Conservation (phyloP, 2,329 filamentous ascomycete genomes). For the Chrysosphaeria jannelii region DNA sequence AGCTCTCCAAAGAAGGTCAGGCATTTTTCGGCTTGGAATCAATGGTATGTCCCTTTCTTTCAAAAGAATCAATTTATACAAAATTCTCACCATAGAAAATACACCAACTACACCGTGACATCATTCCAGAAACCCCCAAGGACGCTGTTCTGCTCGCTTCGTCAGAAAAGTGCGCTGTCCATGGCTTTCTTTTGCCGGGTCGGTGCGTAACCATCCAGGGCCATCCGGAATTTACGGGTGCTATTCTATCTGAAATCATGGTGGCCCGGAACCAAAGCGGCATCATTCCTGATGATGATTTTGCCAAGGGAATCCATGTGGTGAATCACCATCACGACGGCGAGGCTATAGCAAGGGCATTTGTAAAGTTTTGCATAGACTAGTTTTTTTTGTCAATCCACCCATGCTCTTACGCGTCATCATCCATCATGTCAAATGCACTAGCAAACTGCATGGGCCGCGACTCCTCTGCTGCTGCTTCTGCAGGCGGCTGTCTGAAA, state of each 20-base stretch:
- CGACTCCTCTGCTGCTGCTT: slow-evolving; percentile 1
- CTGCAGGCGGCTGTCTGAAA: no score
- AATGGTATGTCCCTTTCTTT: slow-evolving; percentile 1
- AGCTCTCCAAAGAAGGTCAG: slow-evolving; percentile 38
- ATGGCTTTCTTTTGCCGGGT: slow-evolving; percentile 43
- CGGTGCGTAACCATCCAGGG: slow-evolving; percentile 53
- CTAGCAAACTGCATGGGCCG: slow-evolving; percentile 4
- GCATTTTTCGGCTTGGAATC: slow-evolving; percentile 29
- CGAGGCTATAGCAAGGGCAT: slow-evolving; percentile 38
- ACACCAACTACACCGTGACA: slow-evolving; percentile 69
- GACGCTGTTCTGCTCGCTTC: slow-evolving; percentile 31
- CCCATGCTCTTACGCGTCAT: no score
- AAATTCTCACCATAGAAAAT: slow-evolving; percentile 22
- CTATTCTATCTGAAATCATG: slow-evolving; percentile 41
- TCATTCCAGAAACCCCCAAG: slow-evolving; percentile 31
- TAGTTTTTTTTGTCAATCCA: background rate
- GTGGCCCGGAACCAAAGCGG: slow-evolving; percentile 30
- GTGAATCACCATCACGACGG: slow-evolving; percentile 47
- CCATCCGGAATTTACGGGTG: slow-evolving; percentile 53
- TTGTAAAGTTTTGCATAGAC: slow-evolving; percentile 18
- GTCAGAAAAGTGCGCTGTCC: slow-evolving; percentile 38
- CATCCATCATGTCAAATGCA: slow-evolving; percentile 5
- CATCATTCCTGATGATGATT: slow-evolving; percentile 39
- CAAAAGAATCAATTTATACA: background rate
- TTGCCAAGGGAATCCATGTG: slow-evolving; percentile 33